Evolutionary conservation across 176 grass and related monocot genomes (phyloP).

Genomic region (Carex cristatella): DNA sequence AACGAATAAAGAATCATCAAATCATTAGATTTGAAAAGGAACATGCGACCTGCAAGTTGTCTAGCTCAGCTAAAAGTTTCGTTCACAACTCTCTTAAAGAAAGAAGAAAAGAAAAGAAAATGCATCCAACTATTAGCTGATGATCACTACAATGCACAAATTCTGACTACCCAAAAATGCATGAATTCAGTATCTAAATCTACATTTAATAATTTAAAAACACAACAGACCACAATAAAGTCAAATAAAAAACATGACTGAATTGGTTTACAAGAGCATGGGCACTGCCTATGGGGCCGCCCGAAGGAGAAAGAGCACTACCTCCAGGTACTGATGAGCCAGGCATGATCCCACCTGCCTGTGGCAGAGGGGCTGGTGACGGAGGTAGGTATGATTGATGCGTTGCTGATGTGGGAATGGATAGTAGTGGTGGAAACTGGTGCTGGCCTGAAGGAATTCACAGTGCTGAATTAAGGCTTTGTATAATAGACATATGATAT

Average conservation of each 20-base stretch:
- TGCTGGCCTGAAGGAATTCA: constrained; percentile 35
- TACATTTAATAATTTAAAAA: not conserved
- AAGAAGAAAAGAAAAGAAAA: not conserved
- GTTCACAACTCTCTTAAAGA: not conserved
- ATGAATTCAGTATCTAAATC: constrained; percentile 4
- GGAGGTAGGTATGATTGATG: constrained; percentile 59
- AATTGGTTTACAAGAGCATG: not conserved
- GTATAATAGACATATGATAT: not conserved
- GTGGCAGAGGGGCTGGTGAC: constrained; percentile 35
- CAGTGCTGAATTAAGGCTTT: not conserved
- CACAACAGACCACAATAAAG: not conserved
- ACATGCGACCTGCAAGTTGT: not conserved
- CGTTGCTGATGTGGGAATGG: constrained; percentile 53
- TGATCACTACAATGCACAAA: constrained; percentile 5
- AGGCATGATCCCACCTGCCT: constrained; percentile 28
- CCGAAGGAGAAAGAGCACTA: constrained; percentile 18
- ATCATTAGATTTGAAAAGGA: not conserved
- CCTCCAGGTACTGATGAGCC: constrained; percentile 20
- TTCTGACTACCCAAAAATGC: constrained; percentile 15
- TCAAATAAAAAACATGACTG: not conserved
- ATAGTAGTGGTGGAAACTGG: constrained; percentile 47
- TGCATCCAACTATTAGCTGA: not conserved
- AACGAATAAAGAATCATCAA: not conserved
- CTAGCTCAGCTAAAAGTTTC: not conserved
- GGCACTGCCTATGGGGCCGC: not conserved